Conservation (phyloP, 257 asterid species). For the Solanum chmielewskii region DNA sequence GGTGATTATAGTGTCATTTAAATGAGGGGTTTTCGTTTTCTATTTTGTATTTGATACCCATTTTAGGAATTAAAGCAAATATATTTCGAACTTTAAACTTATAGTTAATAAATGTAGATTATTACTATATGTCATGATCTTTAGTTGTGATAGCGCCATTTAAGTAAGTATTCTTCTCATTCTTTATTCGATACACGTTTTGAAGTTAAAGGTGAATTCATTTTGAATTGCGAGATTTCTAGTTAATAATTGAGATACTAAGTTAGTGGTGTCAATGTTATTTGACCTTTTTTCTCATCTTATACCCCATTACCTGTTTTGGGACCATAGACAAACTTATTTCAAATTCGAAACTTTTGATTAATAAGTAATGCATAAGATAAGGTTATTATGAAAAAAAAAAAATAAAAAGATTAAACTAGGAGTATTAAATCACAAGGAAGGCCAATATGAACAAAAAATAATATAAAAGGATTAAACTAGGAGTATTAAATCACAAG, state of each 20-base stretch:
- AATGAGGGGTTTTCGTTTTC: not conserved
- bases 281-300: not conserved
- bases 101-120: not conserved
- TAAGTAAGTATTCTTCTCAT: not conserved
- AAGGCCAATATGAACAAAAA: not conserved
- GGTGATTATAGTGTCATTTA: not conserved
- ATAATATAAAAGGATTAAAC: not conserved
- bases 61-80: not conserved
- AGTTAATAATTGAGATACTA: not conserved
- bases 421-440: not conserved
- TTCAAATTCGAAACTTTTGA: not conserved
- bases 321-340: not conserved
- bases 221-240: not conserved
- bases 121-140: not conserved
- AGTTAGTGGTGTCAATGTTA: not conserved
- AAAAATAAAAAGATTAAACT: not conserved
- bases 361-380: not conserved
- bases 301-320: not conserved
- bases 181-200: rapidly evolving
- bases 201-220: not conserved
- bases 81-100: not conserved
- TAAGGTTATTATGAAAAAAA: not conserved
- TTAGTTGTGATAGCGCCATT: not conserved
- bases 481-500: not conserved
- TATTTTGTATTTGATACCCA: not conserved